A percentile compares a stretch with the other conserved stretches of the same genome.
Conservation (phyloP, 805 yeast genomes). For the Saccharomycopsis capsularis region DNA sequence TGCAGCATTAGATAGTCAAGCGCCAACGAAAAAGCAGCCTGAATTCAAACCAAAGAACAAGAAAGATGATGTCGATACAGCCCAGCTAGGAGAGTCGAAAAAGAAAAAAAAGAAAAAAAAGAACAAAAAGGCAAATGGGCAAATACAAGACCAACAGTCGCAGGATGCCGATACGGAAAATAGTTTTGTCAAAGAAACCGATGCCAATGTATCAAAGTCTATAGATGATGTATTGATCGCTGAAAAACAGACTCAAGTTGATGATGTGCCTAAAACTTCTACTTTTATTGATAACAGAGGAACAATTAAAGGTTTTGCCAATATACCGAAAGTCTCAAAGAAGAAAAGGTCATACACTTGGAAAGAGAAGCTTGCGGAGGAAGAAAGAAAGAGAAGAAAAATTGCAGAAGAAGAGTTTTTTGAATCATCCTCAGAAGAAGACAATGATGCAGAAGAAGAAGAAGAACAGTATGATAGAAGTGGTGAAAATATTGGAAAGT, state of each 20-base stretch:
- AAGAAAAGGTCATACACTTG: conserved; percentile 62
- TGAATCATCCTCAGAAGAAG: conserved; percentile 30
- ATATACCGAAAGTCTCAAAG: conserved; percentile 42
- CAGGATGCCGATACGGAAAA: neutral
- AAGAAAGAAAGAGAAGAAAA: conserved; percentile 37
- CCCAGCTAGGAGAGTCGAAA: conserved; percentile 38
- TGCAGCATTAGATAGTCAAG: conserved; percentile 11
- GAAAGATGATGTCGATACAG: conserved; percentile 60
- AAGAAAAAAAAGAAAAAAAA: conserved; percentile 63
- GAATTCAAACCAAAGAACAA: conserved; percentile 40
- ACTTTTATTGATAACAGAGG: conserved; percentile 71
- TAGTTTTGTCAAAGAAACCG: neutral
- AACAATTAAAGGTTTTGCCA: conserved; percentile 56
- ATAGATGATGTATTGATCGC: neutral
- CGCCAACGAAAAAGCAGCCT: neutral
- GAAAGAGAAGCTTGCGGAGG: conserved; percentile 50
- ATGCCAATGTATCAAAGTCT: neutral
- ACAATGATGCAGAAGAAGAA: conserved; percentile 23
- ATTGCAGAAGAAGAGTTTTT: conserved; percentile 61
- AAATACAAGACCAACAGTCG: neutral
- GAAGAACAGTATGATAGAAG: conserved; percentile 16
- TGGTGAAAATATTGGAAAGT: conserved; percentile 27
- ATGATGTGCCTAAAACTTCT: conserved; percentile 26
- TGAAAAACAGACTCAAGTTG: conserved; percentile 5
- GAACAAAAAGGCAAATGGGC: conserved; percentile 29